Evolutionary conservation across 495 filamentous ascomycete species (phyloP), one percentile per base, ranked within the genome.

Genomic region (Annulohypoxylon moriforme): DNA sequence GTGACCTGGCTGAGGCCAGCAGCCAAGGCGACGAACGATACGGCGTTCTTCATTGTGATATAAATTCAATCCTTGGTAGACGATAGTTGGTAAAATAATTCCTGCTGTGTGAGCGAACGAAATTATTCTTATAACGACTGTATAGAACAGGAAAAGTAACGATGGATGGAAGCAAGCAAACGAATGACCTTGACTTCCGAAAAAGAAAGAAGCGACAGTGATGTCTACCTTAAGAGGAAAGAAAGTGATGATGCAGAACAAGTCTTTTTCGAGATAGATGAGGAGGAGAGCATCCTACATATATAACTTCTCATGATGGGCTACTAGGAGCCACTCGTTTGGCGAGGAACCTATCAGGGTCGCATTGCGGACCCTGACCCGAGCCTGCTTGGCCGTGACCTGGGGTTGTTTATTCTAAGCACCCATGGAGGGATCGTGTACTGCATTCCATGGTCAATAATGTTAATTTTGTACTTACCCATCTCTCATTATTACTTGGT

Each of bases 161-260:
- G 73, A 78, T 73, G 63, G 70, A 64, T 67, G 76, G 81, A 81
- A 79, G 76, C 78, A 85, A 86, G 83, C 75, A 85, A 88, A 84
- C 82, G 85, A 88, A 86, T 86, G 85, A 79, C 84, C 81, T 84
- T 85, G 80, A 78, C 80, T 81, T 81, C 80, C 77, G 64, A 67
- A 73, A 72, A 75, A 71, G 64, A 72, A 75, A 71, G 57, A 71
- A 76, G 46, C 53, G 66, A 65, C 33, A 60, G 64, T 67, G 55
- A 66, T 76, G 68, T 74, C 72, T 68, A 76, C 65, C 63, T 22
- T 76, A 71, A 73, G 76, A 57, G 74, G 60, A 75, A 80, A 74
- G 63, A 82, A 79, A 73, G 68, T 79, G 67, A 53, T 70, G 77
- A 79, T 60, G 70, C 74, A 70, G 74, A 66, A 75, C 69, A 50